Evolutionary conservation across 1,139 yeast species (phyloP).

Genomic region (Barnettozyma hawaiiensis): DNA sequence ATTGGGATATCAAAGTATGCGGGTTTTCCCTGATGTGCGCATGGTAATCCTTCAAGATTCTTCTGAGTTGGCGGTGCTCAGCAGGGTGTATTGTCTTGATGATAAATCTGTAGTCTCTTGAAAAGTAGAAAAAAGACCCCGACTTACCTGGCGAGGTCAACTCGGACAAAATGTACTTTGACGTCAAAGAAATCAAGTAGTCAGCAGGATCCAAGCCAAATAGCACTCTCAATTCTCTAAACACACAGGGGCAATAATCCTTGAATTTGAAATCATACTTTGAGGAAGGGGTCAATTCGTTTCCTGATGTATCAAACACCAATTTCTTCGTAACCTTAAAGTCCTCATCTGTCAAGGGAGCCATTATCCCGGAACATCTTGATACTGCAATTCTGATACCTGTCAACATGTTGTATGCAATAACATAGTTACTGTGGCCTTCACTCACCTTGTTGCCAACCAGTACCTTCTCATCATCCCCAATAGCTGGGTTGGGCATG

Average conservation of each 20-base stretch:
- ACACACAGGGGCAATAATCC: constrained; percentile 93
- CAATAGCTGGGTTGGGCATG: constrained; percentile 12
- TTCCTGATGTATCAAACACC: constrained; percentile 83
- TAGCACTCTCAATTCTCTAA: constrained; percentile 69
- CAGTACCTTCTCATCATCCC: constrained; percentile 37
- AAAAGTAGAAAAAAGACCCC: constrained; percentile 93
- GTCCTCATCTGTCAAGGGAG: constrained; percentile 63
- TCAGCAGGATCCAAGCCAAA: constrained; percentile 96
- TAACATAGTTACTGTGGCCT: constrained; percentile 88
- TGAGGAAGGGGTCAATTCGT: constrained; percentile 86
- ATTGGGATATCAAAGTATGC: constrained; percentile 83
- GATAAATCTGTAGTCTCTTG: constrained; percentile 88
- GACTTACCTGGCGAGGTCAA: constrained; percentile 95
- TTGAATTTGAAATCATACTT: constrained; percentile 95
- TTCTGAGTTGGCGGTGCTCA: constrained; percentile 80
- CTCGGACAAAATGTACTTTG: constrained; percentile 87
- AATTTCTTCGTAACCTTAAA: constrained; percentile 69
- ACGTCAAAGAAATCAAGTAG: constrained; percentile 85
- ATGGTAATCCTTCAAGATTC: constrained; percentile 71
- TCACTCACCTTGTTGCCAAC: constrained; percentile 83
- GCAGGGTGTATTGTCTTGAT: constrained; percentile 94
- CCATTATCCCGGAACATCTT: constrained; percentile 81
- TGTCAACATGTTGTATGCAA: constrained; percentile 96
- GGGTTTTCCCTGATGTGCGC: constrained; percentile 79
- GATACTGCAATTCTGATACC: constrained; percentile 96